Evolutionary conservation across 768 basidiomycete species (phyloP).

Genomic region (Termitomyces sp.): DNA sequence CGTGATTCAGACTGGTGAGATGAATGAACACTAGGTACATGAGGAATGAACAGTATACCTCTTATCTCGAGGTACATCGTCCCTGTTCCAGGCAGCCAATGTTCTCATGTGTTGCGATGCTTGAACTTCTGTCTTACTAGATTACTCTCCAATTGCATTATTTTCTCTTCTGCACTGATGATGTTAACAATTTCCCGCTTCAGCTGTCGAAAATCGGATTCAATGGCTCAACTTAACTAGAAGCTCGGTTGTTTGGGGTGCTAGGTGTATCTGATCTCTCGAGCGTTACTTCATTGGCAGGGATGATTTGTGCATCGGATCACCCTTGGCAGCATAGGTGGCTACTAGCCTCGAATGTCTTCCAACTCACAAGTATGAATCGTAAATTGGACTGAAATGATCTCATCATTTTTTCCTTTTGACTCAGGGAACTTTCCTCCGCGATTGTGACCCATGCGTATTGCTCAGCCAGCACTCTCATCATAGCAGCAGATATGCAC

Average conservation of each 20-base stretch:
- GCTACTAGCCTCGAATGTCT: conserved; percentile 9
- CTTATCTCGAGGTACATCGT: conserved; percentile 16
- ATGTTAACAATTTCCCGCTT: conserved; percentile 16
- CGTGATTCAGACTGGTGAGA: not conserved
- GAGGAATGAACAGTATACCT: conserved; percentile 12
- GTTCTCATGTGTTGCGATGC: no score
- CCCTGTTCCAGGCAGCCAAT: not conserved
- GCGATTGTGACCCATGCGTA: conserved; percentile 22
- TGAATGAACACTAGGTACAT: conserved; percentile 10
- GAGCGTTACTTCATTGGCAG: not conserved
- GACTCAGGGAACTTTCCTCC: conserved; percentile 3
- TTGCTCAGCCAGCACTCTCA: conserved; percentile 10
- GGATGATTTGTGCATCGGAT: conserved; percentile 14
- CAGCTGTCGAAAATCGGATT: conserved; percentile 9
- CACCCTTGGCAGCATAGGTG: conserved; percentile 17
- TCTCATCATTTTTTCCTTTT: not conserved
- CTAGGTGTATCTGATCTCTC: not conserved
- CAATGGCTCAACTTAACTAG: conserved; percentile 3
- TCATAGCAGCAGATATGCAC: conserved; percentile 7
- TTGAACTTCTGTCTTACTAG: not conserved
- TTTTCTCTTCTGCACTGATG: conserved; percentile 15
- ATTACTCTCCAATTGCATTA: not conserved
- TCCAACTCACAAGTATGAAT: conserved; percentile 18
- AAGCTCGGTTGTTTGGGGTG: conserved; percentile 21
- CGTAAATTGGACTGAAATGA: conserved; percentile 2